Evolutionary conservation across 176 grass and related monocot genomes (phyloP), one percentile per base, ranked within the genome.

Genomic region (Juncus inflexus): DNA sequence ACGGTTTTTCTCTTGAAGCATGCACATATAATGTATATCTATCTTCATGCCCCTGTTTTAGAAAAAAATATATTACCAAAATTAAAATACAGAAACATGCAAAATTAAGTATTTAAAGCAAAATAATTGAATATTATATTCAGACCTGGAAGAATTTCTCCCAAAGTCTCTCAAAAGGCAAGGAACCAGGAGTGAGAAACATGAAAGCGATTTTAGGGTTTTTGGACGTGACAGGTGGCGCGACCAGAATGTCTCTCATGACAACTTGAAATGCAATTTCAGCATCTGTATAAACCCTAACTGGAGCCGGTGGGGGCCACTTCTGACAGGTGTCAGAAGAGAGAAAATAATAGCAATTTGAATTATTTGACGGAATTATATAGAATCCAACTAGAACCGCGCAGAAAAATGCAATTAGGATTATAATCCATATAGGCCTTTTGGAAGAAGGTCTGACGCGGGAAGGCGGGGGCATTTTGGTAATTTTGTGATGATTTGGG

Each of bases 191-290:
- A 54, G 89, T 94, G 75, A 99, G 73, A 84, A 99, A 99, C 95
- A 99, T 94, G 73, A 90, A 99, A 67, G 95, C 95, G 66, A 99
- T 78, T 82, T 99, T 99, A 68, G 86, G 85, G 72, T 94, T 99
- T 79, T 94, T 94, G 15, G 83, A 81, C 13, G 67, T 75, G 55
- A 83, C 74, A 10, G 89, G 62, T 55, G 50, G 69, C 58, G 74
- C 60, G 11, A 69, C 76, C 67, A 94, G 72, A 71, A 99, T 84
- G 45, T 99, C 86, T 35, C 77, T 86, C 43, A 87, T 76, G 14
- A 99, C 81, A 56, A 66, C 86, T 73, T 50, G 86, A 43, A 75
- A 83, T 67, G 83, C 60, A 65, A 94, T 89, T 73, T 99, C 89
- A 69, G 84, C 78, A 80, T 99, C 95, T 67, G 80, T 90, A 59